Conservation (phyloP, 306 rosid genomes). For the Cyamopsis tetragonoloba region DNA sequence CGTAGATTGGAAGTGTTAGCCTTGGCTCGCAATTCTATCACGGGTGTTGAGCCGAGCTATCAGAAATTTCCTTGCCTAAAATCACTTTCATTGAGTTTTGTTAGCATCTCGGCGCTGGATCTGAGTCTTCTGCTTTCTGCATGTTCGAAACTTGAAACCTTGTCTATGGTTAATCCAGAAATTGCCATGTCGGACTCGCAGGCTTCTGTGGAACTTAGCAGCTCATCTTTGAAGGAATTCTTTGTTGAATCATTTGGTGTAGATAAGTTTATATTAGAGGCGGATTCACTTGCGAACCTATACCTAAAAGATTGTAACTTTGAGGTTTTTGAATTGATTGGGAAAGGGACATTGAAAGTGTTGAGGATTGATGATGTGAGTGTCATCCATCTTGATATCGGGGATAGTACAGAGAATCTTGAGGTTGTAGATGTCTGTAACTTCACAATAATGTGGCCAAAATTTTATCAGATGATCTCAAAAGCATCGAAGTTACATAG, state of each 20-base stretch:
- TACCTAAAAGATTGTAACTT: conserved; percentile 60
- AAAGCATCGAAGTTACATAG: conserved; percentile 53
- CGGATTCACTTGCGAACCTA: conserved; percentile 51
- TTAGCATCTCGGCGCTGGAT: conserved; percentile 65
- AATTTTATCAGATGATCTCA: conserved; percentile 67
- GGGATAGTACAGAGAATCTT: conserved; percentile 64
- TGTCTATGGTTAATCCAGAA: conserved; percentile 49
- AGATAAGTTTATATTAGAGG: conserved; percentile 51
- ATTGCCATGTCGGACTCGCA: conserved; percentile 58
- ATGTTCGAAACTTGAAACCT: conserved; percentile 59
- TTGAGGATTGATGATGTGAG: conserved; percentile 69
- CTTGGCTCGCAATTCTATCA: conserved; percentile 53
- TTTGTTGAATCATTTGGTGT: conserved; percentile 49
- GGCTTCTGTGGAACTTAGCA: conserved; percentile 48
- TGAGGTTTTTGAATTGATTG: conserved; percentile 50
- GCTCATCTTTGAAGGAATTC: conserved; percentile 55
- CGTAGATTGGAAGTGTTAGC: conserved; percentile 53
- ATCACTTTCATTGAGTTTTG: conserved; percentile 50
- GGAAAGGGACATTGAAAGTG: conserved; percentile 53
- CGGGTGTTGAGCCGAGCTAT: conserved; percentile 59
- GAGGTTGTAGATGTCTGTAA: conserved; percentile 70
- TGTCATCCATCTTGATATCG: conserved; percentile 65
- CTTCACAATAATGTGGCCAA: conserved; percentile 75
- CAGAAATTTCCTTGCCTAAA: conserved; percentile 64
- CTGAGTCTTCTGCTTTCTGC: conserved; percentile 57